Base-by-base conservation (phyloP, 306 rosid genomes). In the Chamaecrista fasciculata region DNA sequence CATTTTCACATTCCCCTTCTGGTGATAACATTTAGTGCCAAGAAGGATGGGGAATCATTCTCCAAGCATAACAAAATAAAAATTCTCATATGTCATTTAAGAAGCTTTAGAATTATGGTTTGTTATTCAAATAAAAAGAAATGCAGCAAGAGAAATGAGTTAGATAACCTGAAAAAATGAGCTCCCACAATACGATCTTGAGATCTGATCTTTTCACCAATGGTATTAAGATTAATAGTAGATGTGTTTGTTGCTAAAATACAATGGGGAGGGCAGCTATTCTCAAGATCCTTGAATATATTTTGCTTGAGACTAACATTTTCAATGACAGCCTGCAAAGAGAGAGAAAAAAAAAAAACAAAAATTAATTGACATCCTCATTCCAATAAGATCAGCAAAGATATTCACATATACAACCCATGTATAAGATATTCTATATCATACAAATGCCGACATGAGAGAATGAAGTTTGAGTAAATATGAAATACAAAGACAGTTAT, bases 161-260 rank as follows among this genome's bases (percentile, higher is more conserved):
- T 62, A 36, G 42, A 25, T 86, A 46, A 95, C 99, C 97, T 91
- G 91, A 95, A 95, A 89, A 95, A 95, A 70, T 95, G 99, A 74
- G 99, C 99, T 58, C 99, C 97, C 62, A 79, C 83, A 4, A 95
- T 79, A 50, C 97, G 91, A 79, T 91, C 96, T 46, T 80, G 85
- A 72, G 95, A 84, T 55, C 59, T 78, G 67, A 88, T 85, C 82
- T 81, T 89, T 71, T 87, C 83, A 65, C 99, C 93, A 66, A 95
- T 55, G 73, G 87, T 4, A 80, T 79, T 81, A 71, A 95, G 96
- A 81, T 95, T 91, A 72, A 95, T 87, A 18, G 97, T 91, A 18
- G 97, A 91, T 31, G 99, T 95, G 77, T 95, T 95, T 67, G 96
- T 42, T 12, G 97, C 92, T 79, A 95, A 84, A 65, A 89, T 84